Percentiles rank a stretch among this genome's conserved stretches.
These are phyloP conservation scores for Trifolium subterraneum DNA, from an alignment of 306 rosid genomes.

Conservation along the genomic window DNA sequence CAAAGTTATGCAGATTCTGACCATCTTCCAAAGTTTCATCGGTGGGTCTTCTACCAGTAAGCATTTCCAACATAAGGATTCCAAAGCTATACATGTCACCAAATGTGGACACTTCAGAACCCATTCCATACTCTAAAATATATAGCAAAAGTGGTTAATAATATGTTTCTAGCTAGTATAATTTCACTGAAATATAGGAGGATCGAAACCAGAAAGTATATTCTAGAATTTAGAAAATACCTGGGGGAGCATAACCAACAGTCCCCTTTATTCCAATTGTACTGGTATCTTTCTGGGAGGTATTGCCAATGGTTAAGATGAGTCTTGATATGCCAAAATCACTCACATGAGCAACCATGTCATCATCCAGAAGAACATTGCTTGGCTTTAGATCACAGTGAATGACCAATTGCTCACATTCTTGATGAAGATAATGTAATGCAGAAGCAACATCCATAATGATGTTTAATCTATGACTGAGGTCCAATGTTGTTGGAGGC, in stretches of 20 bases:
- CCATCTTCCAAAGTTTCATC: slow-evolving; percentile 1
- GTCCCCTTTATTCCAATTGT: slow-evolving; percentile 41
- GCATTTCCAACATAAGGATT: too few species aligned
- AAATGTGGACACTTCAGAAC: neutral
- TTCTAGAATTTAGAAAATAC: slow-evolving; percentile 1
- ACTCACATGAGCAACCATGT: slow-evolving; percentile 27
- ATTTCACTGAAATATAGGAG: neutral
- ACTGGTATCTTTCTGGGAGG: neutral
- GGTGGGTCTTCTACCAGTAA: neutral
- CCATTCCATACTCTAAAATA: slow-evolving; percentile 27
- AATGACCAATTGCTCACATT: slow-evolving; percentile 11
- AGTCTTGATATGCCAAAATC: slow-evolving; percentile 37
- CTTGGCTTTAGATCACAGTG: slow-evolving; percentile 44
- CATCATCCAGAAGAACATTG: slow-evolving; percentile 36
- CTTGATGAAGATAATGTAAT: slow-evolving; percentile 30
- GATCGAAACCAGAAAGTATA: too few species aligned
- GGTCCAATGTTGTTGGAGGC: neutral
- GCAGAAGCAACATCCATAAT: slow-evolving; percentile 29
- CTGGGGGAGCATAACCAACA: slow-evolving; percentile 45
- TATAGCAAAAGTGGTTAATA: neutral
- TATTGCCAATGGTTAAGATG: neutral
- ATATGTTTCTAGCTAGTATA: neutral
- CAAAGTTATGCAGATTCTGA: slow-evolving; percentile 2
- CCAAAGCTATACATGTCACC: slow-evolving; percentile 2
- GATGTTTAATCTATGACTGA: slow-evolving; percentile 23